phyloP scores from a whole-genome alignment of 352 stramenopile species.

The Phytophthora pisi region DNA sequence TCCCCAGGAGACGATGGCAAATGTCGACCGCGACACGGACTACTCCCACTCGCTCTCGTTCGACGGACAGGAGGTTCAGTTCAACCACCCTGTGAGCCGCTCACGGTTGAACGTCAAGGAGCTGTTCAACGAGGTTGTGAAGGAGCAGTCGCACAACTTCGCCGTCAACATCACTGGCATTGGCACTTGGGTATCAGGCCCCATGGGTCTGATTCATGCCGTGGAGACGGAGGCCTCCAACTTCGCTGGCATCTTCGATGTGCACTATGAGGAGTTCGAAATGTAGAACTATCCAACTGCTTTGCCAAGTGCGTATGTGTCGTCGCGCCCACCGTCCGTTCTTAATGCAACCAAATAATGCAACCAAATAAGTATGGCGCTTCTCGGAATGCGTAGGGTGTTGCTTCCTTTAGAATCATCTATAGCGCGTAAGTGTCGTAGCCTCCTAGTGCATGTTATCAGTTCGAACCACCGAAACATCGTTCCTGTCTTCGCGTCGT shows the following conservation, averaged over 20 bases:
- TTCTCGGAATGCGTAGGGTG: constrained; percentile 16
- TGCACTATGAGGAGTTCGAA: constrained; percentile 90
- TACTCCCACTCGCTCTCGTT: constrained; percentile 85
- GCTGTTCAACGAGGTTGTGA: constrained; percentile 77
- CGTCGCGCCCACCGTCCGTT: constrained; percentile 26
- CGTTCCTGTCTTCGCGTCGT: too few species aligned
- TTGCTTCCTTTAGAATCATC: constrained; percentile 6
- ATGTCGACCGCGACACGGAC: constrained; percentile 52
- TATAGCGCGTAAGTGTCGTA: background rate
- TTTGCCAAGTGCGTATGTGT: constrained; percentile 35
- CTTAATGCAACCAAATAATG: constrained; percentile 15
- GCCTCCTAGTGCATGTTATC: background rate
- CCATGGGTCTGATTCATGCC: constrained; percentile 78
- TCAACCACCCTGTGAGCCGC: constrained; percentile 74
- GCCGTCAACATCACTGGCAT: constrained; percentile 81
- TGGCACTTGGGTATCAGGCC: constrained; percentile 84
- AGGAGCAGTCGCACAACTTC: constrained; percentile 88
- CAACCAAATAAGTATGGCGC: constrained; percentile 17
- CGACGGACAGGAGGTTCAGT: constrained; percentile 77
- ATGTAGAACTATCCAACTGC: constrained; percentile 63
- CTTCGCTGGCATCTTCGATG: constrained; percentile 88
- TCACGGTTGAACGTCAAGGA: constrained; percentile 79
- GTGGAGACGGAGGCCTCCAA: constrained; percentile 75
- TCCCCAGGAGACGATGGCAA: constrained; percentile 32
- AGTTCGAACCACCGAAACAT: background rate